Percentiles rank a stretch among this genome's conserved stretches.
phyloP scores from a whole-genome alignment of 1,139 yeast species.

The Scheffersomyces lignicola region DNA sequence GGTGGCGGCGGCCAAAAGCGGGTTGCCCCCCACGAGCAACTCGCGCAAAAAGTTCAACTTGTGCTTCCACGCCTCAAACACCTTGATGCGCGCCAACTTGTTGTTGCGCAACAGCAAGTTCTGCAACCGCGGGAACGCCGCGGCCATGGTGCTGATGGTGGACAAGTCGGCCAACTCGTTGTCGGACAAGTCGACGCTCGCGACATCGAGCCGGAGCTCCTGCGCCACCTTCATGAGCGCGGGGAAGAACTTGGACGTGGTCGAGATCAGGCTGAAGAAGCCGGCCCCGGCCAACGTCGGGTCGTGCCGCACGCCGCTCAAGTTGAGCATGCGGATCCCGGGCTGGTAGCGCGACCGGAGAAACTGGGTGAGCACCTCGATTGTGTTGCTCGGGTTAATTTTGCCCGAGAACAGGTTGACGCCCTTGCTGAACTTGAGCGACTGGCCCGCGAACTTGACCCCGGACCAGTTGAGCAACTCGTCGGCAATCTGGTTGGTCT shows the following conservation, averaged over 20 bases:
- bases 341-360: constrained; percentile 68
- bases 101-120: constrained; percentile 83
- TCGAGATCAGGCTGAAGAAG: constrained; percentile 58
- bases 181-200: constrained; percentile 72
- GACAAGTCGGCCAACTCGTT: constrained; percentile 68
- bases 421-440: constrained; percentile 53
- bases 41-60: constrained; percentile 76
- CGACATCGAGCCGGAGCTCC: constrained; percentile 53
- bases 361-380: constrained; percentile 62
- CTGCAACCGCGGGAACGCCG: constrained; percentile 69
- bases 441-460: constrained; percentile 75
- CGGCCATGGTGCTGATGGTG: constrained; percentile 64
- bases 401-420: constrained; percentile 19
- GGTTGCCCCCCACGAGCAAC: constrained; percentile 73
- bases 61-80: constrained; percentile 75
- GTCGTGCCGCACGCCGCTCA: constrained; percentile 69
- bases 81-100: constrained; percentile 54
- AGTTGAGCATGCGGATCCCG: constrained; percentile 63
- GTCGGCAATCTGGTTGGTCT: constrained; percentile 54
- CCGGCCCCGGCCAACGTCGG: constrained; percentile 62
- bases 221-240: constrained; percentile 87
- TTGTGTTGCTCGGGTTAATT: constrained; percentile 36
- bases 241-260: constrained; percentile 78
- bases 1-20: constrained; percentile 43
- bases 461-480: constrained; percentile 67